phyloP scores from a whole-genome alignment of 345 rosid genomes.

The Syzygium oleosum region DNA sequence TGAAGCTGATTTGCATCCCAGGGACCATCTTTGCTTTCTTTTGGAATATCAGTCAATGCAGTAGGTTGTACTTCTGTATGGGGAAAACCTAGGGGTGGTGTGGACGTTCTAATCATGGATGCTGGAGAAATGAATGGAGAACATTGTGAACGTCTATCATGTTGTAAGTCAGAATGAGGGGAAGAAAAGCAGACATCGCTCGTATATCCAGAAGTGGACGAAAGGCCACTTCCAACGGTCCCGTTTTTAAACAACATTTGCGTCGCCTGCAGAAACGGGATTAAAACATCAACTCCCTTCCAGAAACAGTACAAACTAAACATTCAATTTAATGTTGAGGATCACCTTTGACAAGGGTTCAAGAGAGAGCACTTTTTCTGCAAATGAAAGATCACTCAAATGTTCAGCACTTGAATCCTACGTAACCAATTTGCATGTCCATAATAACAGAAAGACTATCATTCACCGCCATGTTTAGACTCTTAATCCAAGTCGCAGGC shows the following conservation, averaged over 20 bases:
- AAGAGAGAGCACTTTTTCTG: not conserved
- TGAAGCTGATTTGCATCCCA: conserved; percentile 52
- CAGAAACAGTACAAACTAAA: not conserved
- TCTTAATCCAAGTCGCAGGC: not conserved
- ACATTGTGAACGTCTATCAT: conserved; percentile 22
- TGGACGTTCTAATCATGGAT: conserved; percentile 13
- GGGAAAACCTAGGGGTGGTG: conserved; percentile 16
- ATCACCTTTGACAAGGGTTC: not conserved
- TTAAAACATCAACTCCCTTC: not conserved
- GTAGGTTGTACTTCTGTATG: conserved; percentile 24
- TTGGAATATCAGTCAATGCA: conserved; percentile 15
- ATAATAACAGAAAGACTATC: not conserved
- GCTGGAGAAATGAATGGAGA: conserved; percentile 33
- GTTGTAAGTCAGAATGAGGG: conserved; percentile 13
- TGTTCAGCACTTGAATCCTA: not conserved
- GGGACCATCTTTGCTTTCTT: conserved; percentile 31
- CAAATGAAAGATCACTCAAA: not conserved
- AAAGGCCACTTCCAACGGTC: conserved; percentile 20
- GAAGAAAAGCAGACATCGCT: conserved; percentile 18
- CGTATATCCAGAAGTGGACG: conserved; percentile 24
- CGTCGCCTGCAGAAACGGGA: conserved; percentile 15
- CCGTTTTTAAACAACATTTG: conserved; percentile 21
- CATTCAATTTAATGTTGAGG: not conserved
- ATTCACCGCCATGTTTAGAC: not conserved
- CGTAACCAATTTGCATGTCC: not conserved